These are phyloP conservation scores for Penicillium sp. DNA, from an alignment of 2,329 filamentous ascomycete genomes.

Conservation along the genomic window DNA sequence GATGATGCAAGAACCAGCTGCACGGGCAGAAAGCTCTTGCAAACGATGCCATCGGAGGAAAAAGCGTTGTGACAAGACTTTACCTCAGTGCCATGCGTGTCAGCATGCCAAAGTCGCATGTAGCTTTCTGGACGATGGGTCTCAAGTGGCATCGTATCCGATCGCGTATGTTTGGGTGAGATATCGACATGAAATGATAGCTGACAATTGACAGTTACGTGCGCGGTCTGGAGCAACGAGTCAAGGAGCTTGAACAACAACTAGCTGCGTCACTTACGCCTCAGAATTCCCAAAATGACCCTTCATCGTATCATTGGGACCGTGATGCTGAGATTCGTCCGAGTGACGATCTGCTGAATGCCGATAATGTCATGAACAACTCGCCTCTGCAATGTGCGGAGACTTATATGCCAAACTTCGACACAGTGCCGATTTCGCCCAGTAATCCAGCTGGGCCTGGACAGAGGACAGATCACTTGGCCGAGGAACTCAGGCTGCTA, in stretches of 20 bases:
- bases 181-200: background rate
- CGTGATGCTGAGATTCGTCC: background rate
- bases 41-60: slow-evolving; percentile 44
- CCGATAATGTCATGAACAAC: background rate
- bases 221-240: slow-evolving; percentile 32
- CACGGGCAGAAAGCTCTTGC: slow-evolving; percentile 35
- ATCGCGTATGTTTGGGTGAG: slow-evolving; percentile 34
- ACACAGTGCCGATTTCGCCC: background rate
- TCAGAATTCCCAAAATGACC: slow-evolving; percentile 5
- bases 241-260: slow-evolving; percentile 26
- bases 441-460: background rate
- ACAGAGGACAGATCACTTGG: slow-evolving; percentile 26
- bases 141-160: slow-evolving; percentile 42
- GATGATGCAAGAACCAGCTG: slow-evolving; percentile 21
- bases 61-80: slow-evolving; percentile 43
- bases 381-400: background rate
- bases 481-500: slow-evolving; percentile 37
- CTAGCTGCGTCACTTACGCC: slow-evolving; percentile 10
- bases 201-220: slow-evolving; percentile 28
- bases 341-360: background rate
- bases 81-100: slow-evolving; percentile 45
- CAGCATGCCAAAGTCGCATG: slow-evolving; percentile 37
- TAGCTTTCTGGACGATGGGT: slow-evolving; percentile 43
- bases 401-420: background rate
- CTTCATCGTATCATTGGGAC: slow-evolving; percentile 5